These are phyloP conservation scores for Diplodia seriata DNA, from an alignment of 2,329 filamentous ascomycete genomes.

Conservation along the genomic window DNA sequence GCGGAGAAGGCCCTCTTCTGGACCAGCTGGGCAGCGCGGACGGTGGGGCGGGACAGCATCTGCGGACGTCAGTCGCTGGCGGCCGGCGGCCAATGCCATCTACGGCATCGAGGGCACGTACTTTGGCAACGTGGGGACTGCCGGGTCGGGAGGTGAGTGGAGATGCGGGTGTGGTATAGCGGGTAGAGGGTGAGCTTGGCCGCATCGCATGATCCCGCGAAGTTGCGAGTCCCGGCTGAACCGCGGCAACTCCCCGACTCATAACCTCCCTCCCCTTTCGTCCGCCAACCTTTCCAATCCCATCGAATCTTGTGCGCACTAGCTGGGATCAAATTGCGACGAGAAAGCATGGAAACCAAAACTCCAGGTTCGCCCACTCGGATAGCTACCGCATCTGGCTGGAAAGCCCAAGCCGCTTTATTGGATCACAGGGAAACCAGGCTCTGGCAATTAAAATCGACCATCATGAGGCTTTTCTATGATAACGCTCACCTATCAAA, in stretches of 20 bases:
- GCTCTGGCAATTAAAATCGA: no score
- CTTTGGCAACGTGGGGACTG: constrained; percentile 24
- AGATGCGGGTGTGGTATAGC: constrained; percentile 19
- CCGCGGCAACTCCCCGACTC: neutral
- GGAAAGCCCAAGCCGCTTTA: no score
- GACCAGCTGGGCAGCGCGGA: constrained; percentile 70
- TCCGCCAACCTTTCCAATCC: no score
- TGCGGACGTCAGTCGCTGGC: constrained; percentile 46
- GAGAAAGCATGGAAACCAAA: no score
- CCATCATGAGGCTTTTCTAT: no score
- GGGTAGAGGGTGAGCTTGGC: constrained; percentile 19
- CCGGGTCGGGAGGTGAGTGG: constrained; percentile 25
- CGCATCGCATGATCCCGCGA: constrained; percentile 30
- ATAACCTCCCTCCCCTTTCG: constrained; percentile 38
- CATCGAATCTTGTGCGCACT: no score
- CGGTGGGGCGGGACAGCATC: constrained; percentile 77
- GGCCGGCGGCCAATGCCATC: constrained; percentile 1
- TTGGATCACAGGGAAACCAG: no score
- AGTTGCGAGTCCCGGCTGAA: constrained; percentile 17
- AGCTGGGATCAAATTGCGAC: no score
- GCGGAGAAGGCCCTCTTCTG: constrained; percentile 94
- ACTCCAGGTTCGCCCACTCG: no score
- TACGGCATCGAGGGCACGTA: constrained; percentile 1
- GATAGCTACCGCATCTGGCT: no score
- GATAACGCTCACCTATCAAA: no score